A percentile compares a stretch with the other conserved stretches of the same genome.
These are phyloP conservation scores for Aspergillus homomorphus DNA, from an alignment of 495 filamentous ascomycete species.

Conservation along the genomic window DNA sequence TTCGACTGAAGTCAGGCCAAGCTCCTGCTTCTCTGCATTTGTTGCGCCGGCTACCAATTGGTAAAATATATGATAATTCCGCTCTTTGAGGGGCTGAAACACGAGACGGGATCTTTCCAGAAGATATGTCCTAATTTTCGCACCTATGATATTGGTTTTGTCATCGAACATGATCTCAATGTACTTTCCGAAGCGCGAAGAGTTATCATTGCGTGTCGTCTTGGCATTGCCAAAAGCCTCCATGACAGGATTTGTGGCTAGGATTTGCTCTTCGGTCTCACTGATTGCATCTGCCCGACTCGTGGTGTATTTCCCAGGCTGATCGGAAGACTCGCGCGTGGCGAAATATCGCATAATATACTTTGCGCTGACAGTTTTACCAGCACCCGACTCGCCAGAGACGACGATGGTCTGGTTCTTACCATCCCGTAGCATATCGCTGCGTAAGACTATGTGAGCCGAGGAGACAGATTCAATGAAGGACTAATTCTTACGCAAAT, in stretches of 20 bases:
- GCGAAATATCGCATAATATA: conserved; percentile 99
- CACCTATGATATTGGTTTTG: conserved; percentile 93
- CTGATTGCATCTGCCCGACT: conserved; percentile 86
- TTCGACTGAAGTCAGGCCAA: conserved; percentile 75
- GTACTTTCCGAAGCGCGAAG: conserved; percentile 97
- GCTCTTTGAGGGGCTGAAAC: conserved; percentile 96
- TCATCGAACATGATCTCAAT: conserved; percentile 99
- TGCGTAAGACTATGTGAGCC: conserved; percentile 29
- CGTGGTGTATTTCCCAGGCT: conserved; percentile 73
- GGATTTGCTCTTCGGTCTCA: conserved; percentile 96
- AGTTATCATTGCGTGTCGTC: conserved; percentile 98
- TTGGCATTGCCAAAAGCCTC: conserved; percentile 99
- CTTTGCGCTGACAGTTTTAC: conserved; percentile 98
- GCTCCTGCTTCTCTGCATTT: conserved; percentile 75
- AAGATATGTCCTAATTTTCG: conserved; percentile 93
- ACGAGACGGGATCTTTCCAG: conserved; percentile 94
- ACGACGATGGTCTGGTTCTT: conserved; percentile 99
- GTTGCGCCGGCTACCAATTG: conserved; percentile 92
- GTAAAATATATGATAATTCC: conserved; percentile 99
- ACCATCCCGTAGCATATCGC: conserved; percentile 93
- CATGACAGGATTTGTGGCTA: conserved; percentile 99
- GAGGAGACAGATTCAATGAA: conserved; percentile 5
- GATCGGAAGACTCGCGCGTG: conserved; percentile 90
- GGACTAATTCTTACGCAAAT: conserved; percentile 70
- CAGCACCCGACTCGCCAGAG: conserved; percentile 96